Evolutionary conservation across 306 rosid genomes (phyloP).

Genomic region (Rosa multiflora): DNA sequence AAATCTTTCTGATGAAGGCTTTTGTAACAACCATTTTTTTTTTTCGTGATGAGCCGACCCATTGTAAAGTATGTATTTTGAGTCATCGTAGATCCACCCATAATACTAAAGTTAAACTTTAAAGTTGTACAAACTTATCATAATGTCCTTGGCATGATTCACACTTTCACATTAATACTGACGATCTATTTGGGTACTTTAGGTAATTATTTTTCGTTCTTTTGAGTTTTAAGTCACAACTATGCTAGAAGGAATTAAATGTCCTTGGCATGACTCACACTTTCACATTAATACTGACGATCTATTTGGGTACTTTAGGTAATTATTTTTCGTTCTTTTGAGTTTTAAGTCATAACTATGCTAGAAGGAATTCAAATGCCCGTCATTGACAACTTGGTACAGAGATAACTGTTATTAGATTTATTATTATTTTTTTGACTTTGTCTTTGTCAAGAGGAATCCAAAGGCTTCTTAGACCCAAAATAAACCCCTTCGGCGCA

Average conservation of each 20-base stretch:
- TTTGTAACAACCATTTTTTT: too few relatives aligned
- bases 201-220: too few relatives aligned
- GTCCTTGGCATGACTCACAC: not conserved
- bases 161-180: not conserved
- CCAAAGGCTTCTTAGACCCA: too few relatives aligned
- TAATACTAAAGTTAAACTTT: not conserved
- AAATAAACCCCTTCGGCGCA: too few relatives aligned
- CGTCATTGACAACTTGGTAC: not conserved
- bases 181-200: not conserved
- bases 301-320: not conserved
- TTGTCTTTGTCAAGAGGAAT: too few relatives aligned
- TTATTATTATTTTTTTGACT: too few relatives aligned
- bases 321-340: too few relatives aligned
- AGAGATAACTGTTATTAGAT: not conserved
- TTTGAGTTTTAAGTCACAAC: too few relatives aligned
- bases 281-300: not conserved
- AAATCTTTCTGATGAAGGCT: too few relatives aligned
- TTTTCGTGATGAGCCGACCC: too few relatives aligned
- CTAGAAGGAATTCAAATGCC: not conserved
- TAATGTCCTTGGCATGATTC: not conserved
- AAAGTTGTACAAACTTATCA: not conserved
- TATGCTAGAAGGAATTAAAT: too few relatives aligned
- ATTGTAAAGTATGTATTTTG: not conserved
- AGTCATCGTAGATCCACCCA: not conserved
- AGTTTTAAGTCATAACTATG: not conserved